Evolutionary conservation across 75 land plant species (phyloP).

Genomic region (Isoetes taiwanensis): DNA sequence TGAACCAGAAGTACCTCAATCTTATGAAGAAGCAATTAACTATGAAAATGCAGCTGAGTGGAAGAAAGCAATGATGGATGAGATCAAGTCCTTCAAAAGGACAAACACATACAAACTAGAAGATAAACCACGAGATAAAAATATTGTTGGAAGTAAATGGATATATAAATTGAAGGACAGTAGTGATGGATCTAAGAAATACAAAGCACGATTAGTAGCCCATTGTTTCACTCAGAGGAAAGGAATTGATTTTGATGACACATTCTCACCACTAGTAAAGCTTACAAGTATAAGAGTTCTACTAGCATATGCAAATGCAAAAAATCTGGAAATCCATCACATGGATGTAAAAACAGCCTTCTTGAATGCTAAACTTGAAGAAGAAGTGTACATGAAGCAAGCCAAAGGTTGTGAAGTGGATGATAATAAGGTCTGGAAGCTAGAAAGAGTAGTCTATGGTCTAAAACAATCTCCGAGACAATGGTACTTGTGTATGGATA

Average conservation of each 20-base stretch:
- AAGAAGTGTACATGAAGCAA: slow-evolving; percentile 14
- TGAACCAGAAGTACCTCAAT: too few species aligned
- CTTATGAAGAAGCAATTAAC: too few species aligned
- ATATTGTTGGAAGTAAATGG: slow-evolving; percentile 11
- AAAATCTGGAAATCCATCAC: slow-evolving; percentile 1
- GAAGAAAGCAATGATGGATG: too few species aligned
- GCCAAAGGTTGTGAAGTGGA: not conserved
- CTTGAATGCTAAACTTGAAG: slow-evolving; percentile 7
- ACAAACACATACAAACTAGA: too few species aligned
- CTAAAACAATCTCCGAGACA: slow-evolving; percentile 13
- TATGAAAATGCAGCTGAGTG: too few species aligned
- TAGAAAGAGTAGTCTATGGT: slow-evolving; percentile 10
- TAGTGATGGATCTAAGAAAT: not conserved
- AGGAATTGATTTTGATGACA: slow-evolving; percentile 8
- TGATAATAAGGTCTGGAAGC: not conserved
- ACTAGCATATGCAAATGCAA: not conserved
- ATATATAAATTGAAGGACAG: slow-evolving; percentile 3
- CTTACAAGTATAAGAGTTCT: not conserved
- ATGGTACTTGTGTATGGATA: slow-evolving; percentile 4
- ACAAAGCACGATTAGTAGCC: slow-evolving; percentile 19
- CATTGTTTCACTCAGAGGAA: slow-evolving; percentile 12
- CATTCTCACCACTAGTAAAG: slow-evolving; percentile 12
- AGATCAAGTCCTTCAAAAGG: too few species aligned
- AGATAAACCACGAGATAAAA: not conserved
- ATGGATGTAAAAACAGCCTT: slow-evolving; percentile 20